Percentiles rank a stretch among this genome's conserved stretches.
phyloP scores from a whole-genome alignment of 208 protist genomes.

The Crithidia bombi region DNA sequence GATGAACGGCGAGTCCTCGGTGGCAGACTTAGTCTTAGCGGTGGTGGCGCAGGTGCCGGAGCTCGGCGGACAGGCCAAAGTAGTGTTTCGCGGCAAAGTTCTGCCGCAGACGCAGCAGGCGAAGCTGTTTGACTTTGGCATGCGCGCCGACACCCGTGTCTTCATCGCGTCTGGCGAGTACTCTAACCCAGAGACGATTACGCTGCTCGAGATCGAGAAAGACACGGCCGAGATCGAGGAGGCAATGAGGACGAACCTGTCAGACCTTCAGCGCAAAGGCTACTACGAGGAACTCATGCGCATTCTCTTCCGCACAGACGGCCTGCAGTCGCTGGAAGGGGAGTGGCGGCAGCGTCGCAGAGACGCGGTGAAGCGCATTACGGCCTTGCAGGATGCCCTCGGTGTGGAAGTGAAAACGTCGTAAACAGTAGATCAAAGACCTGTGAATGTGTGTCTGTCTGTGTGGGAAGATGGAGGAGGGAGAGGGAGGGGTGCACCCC shows the following conservation, averaged over 20 bases:
- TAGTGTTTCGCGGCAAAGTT: constrained; percentile 70
- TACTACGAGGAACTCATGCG: constrained; percentile 89
- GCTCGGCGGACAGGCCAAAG: constrained; percentile 33
- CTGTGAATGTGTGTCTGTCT: no score
- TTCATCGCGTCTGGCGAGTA: constrained; percentile 63
- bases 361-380: constrained; percentile 63
- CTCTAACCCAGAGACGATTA: constrained; percentile 53
- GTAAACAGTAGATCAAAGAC: neutral
- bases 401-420: constrained; percentile 24
- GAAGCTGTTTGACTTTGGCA: constrained; percentile 64
- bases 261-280: constrained; percentile 55
- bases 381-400: constrained; percentile 64
- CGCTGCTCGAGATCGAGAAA: constrained; percentile 71
- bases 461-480: no score
- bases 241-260: constrained; percentile 25
- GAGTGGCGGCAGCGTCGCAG: constrained; percentile 63
- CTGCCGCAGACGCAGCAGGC: constrained; percentile 36
- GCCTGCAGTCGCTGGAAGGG: constrained; percentile 65
- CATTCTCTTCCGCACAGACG: constrained; percentile 78
- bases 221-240: constrained; percentile 45
- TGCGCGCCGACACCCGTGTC: constrained; percentile 49
- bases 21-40: constrained; percentile 52
- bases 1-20: constrained; percentile 53
- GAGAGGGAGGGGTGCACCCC: no score
- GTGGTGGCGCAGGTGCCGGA: constrained; percentile 37